Conservation (phyloP, 2,329 filamentous ascomycete genomes). For the Penicillium sp. region DNA sequence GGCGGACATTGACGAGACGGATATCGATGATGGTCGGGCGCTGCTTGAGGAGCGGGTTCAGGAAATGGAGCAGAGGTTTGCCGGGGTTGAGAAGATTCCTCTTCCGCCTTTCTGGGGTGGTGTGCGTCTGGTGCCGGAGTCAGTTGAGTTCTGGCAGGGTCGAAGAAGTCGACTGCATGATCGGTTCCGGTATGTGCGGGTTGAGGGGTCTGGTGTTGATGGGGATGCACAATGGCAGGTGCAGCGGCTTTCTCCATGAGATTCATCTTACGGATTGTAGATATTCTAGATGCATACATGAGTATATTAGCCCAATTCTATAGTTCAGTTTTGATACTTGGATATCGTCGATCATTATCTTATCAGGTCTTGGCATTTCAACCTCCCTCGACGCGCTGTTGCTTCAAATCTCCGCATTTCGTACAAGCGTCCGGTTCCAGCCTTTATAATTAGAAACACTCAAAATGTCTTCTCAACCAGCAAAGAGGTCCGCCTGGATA, state of each 20-base stretch:
- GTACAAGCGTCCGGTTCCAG: not conserved
- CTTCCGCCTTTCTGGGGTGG: constrained; percentile 95
- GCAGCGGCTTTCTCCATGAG: constrained; percentile 39
- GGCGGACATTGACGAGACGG: constrained; percentile 30
- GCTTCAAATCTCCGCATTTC: not conserved
- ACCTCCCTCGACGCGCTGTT: not conserved
- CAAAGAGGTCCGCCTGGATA: constrained; percentile 40
- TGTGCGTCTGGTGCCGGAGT: constrained; percentile 74
- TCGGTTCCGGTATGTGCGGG: constrained; percentile 77
- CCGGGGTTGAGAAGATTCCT: constrained; percentile 72
- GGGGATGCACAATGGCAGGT: constrained; percentile 36
- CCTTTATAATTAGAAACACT: constrained; percentile 3
- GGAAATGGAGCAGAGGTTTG: constrained; percentile 71
- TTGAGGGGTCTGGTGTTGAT: constrained; percentile 55
- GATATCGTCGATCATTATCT: constrained; percentile 6
- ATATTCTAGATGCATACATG: not conserved
- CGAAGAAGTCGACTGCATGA: constrained; percentile 86
- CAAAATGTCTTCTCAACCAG: constrained; percentile 4
- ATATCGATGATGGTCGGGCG: constrained; percentile 62
- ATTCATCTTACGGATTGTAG: not conserved
- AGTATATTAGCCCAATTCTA: not conserved
- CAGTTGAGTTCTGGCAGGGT: constrained; percentile 95
- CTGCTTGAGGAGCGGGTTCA: constrained; percentile 72
- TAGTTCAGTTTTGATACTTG: not conserved
- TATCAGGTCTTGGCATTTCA: constrained; percentile 1